Base-by-base conservation (phyloP, 108 stramenopile species). In the Nitzschia sp. region DNA sequence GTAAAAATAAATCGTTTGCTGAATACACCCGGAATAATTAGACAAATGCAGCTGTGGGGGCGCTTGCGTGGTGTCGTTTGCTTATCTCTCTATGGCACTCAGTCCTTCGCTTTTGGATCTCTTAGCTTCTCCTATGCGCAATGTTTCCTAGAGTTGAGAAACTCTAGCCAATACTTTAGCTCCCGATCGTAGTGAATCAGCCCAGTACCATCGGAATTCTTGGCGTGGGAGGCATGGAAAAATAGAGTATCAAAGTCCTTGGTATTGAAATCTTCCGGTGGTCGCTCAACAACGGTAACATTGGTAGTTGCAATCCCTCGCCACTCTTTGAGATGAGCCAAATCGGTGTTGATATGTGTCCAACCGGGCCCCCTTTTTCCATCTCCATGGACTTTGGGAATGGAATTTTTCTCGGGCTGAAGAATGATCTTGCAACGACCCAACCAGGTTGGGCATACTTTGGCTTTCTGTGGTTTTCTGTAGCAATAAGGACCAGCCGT, bases 261-360 rank as follows among this genome's bases (percentile, higher is more conserved):
- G 46, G 46, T 48, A 48, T 15, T 48, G 46, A 48, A 48, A 17
- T 48, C 46, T 6, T 48, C 46, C 17, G n/a, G 14, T 17, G 6
- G 6, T 17, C 46, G 46, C 17, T 15, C n/a, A 2, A 48, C 46
- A 48, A 17, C n/a, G 46, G 46, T 17, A 48, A 3, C 3, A 48
- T 48, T 48, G 14, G n/a, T 15, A 48, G 14, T 48, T 17, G n/a
- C 46, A 3, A 48, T 17, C 1, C 46, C 46, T 17, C n/a, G 46
- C 46, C 46, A 48, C 17, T 48, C 46, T 48, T 48, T 48, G 5
- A 48, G 14, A 48, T 48, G 46, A 17, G 46, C 46, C 46, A 48
- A 48, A 6, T 48, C 46, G 2, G 46, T 48, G 17, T 48, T 17
- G 17, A 48, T 48, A 6, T 48, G 46, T 48, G 46, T 48, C 46